phyloP scores from a whole-genome alignment of 176 grass and related monocot species.

The Bothriochloa decipiens region DNA sequence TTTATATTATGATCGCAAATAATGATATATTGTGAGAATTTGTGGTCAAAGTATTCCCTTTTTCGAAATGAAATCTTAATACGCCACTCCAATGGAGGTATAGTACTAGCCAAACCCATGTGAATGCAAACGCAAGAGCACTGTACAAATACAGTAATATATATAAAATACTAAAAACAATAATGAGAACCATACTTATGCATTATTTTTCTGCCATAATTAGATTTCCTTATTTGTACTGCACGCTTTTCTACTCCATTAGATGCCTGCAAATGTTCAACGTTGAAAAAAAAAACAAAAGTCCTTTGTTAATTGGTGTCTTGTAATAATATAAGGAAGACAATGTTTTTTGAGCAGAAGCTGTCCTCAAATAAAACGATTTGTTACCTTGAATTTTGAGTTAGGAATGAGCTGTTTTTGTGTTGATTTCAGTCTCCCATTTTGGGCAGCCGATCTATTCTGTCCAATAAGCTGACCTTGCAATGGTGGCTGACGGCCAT shows the following conservation, averaged over 20 bases:
- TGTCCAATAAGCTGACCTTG: constrained; percentile 37
- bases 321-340: too few relatives aligned
- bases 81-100: too few relatives aligned
- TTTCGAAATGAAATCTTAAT: too few relatives aligned
- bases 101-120: not conserved
- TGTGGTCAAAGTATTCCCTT: too few relatives aligned
- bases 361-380: not conserved
- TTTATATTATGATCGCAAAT: too few relatives aligned
- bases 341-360: not conserved
- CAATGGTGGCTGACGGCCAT: not conserved
- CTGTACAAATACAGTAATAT: not conserved
- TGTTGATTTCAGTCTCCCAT: constrained; percentile 26
- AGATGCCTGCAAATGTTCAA: constrained; percentile 43
- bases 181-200: constrained; percentile 30
- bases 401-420: constrained; percentile 34
- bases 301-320: not conserved
- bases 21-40: too few relatives aligned
- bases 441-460: constrained; percentile 31
- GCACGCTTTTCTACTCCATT: constrained; percentile 37
- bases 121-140: not conserved
- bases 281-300: not conserved
- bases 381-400: constrained; percentile 61
- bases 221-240: constrained; percentile 45
- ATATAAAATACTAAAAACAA: not conserved
- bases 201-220: constrained; percentile 47